phyloP scores from a whole-genome alignment of 2,329 filamentous ascomycete species.

The Dendrostoma leiphaemia region DNA sequence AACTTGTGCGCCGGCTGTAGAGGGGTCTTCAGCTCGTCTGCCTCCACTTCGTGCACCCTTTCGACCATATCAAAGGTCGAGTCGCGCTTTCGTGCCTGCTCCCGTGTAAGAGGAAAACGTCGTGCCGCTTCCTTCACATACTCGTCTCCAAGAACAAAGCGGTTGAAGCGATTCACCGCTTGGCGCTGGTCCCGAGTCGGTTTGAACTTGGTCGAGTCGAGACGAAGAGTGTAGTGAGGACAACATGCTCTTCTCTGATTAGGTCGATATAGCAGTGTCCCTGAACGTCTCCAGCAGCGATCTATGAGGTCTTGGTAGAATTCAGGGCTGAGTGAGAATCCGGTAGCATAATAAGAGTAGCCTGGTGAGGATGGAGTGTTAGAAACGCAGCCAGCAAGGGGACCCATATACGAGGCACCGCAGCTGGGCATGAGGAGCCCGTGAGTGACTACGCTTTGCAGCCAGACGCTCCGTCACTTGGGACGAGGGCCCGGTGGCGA shows the following conservation, averaged over 20 bases:
- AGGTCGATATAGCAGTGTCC: conserved; percentile 71
- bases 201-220: conserved; percentile 65
- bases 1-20: conserved; percentile 66
- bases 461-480: background rate
- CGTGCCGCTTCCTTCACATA: conserved; percentile 65
- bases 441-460: background rate
- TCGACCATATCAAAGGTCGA: conserved; percentile 66
- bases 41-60: conserved; percentile 69
- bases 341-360: conserved; percentile 68
- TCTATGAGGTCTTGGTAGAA: conserved; percentile 73
- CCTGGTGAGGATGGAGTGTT: conserved; percentile 42
- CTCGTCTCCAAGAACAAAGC: conserved; percentile 63
- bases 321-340: conserved; percentile 57
- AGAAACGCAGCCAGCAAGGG: background rate
- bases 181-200: conserved; percentile 72
- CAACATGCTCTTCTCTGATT: conserved; percentile 82
- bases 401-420: background rate
- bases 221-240: conserved; percentile 81
- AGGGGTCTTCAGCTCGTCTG: conserved; percentile 49
- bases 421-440: background rate
- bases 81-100: conserved; percentile 61
- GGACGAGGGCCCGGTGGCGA: background rate
- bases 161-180: conserved; percentile 71
- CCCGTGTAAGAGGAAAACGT: conserved; percentile 65
- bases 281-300: conserved; percentile 75